phyloP scores from a whole-genome alignment of 345 rosid species.

The Moringa oleifera region DNA sequence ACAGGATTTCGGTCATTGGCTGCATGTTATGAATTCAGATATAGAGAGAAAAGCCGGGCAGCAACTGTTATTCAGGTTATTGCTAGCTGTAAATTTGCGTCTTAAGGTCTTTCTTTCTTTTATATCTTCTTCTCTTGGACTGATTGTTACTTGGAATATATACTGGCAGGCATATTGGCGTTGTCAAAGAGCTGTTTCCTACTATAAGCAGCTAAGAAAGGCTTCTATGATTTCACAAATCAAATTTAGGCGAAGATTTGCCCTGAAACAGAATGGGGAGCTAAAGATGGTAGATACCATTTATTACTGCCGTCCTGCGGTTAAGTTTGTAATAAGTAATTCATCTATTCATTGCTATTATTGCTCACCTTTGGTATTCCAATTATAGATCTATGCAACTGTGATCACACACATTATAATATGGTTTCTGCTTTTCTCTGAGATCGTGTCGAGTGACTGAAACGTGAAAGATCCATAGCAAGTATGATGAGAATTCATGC shows the following conservation, averaged over 20 bases:
- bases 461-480: neutral
- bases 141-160: conserved; percentile 12
- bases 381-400: neutral
- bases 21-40: conserved; percentile 39
- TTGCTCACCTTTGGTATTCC: conserved; percentile 3
- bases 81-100: neutral
- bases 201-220: conserved; percentile 38
- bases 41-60: conserved; percentile 33
- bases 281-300: conserved; percentile 33
- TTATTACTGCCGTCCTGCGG: neutral
- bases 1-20: conserved; percentile 47
- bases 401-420: neutral
- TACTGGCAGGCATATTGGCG: conserved; percentile 58
- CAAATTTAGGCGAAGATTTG: conserved; percentile 33
- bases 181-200: conserved; percentile 38
- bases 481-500: no score
- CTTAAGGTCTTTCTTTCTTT: conserved; percentile 9
- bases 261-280: conserved; percentile 26
- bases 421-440: neutral
- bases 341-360: neutral
- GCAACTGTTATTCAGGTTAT: conserved; percentile 58
- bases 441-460: neutral
- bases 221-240: conserved; percentile 38
- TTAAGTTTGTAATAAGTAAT: conserved; percentile 6
- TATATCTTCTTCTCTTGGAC: conserved; percentile 16